phyloP scores from a whole-genome alignment of 768 basidiomycete species.

The Podaxis pistillaris region DNA sequence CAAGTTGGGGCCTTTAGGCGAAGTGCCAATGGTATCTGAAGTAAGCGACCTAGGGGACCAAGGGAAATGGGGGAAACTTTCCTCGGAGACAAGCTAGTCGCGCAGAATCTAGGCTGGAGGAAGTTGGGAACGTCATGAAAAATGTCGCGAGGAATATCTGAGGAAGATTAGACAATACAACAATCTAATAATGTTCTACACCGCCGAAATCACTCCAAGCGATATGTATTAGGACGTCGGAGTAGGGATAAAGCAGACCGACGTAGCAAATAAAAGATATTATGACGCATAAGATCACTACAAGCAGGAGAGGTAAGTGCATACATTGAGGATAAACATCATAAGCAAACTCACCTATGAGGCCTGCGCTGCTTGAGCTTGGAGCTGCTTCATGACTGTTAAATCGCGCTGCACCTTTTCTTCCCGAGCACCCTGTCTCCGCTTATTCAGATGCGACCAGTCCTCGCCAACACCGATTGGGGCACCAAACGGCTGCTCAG shows the following conservation, averaged over 20 bases:
- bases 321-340: too few relatives aligned
- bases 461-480: background rate
- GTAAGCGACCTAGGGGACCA: slow-evolving; percentile 9
- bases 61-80: slow-evolving; percentile 11
- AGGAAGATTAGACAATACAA: background rate
- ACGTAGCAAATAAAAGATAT: too few relatives aligned
- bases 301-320: too few relatives aligned
- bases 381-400: background rate
- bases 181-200: background rate
- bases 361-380: background rate
- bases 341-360: background rate
- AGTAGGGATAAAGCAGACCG: too few relatives aligned
- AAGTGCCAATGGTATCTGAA: slow-evolving; percentile 12
- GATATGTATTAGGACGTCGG: too few relatives aligned
- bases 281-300: too few relatives aligned
- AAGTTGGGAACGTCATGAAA: slow-evolving; percentile 3
- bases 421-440: background rate
- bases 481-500: background rate
- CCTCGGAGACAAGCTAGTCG: background rate
- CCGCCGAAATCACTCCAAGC: too few relatives aligned
- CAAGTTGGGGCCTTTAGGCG: slow-evolving; percentile 1
- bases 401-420: background rate
- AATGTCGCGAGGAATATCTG: background rate
- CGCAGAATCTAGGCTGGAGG: background rate
- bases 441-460: background rate